These are phyloP conservation scores for Chaetomium strumarium DNA, from an alignment of 2,329 filamentous ascomycete genomes.

Conservation along the genomic window DNA sequence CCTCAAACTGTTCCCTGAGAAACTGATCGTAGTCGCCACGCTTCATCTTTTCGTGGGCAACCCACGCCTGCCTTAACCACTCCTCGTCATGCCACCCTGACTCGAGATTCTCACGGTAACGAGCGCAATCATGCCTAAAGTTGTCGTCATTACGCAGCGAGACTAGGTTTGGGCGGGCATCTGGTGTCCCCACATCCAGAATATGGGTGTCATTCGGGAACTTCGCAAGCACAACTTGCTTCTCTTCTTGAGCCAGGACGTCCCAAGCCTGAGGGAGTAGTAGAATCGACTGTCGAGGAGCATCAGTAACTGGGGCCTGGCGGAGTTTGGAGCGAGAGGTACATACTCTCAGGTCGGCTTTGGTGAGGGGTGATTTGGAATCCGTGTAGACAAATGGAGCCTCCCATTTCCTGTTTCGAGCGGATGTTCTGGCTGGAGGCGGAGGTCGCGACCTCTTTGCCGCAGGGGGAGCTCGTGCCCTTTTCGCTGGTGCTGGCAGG, in stretches of 20 bases:
- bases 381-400: slow-evolving; percentile 32
- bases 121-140: slow-evolving; percentile 38
- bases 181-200: slow-evolving; percentile 27
- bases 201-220: slow-evolving; percentile 34
- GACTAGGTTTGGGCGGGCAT: slow-evolving; percentile 32
- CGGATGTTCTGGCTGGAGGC: slow-evolving; percentile 22
- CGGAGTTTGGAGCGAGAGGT: background rate
- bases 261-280: slow-evolving; percentile 36
- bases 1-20: slow-evolving; percentile 39
- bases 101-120: slow-evolving; percentile 39
- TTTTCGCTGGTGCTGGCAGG: too few relatives aligned
- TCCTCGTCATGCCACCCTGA: slow-evolving; percentile 45
- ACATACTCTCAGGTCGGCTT: slow-evolving; percentile 23
- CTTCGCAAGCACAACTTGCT: slow-evolving; percentile 30
- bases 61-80: slow-evolving; percentile 49
- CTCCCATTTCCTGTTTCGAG: slow-evolving; percentile 25
- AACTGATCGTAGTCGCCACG: slow-evolving; percentile 46
- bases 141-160: slow-evolving; percentile 37
- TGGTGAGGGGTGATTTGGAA: slow-evolving; percentile 31
- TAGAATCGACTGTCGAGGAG: slow-evolving; percentile 30
- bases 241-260: slow-evolving; percentile 30
- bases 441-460: slow-evolving; percentile 15
- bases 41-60: slow-evolving; percentile 43
- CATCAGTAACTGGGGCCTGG: slow-evolving; percentile 1
- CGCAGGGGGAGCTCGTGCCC: too few relatives aligned